Base-by-base conservation (phyloP, 805 yeast species). In the Grigorovia humatica region DNA sequence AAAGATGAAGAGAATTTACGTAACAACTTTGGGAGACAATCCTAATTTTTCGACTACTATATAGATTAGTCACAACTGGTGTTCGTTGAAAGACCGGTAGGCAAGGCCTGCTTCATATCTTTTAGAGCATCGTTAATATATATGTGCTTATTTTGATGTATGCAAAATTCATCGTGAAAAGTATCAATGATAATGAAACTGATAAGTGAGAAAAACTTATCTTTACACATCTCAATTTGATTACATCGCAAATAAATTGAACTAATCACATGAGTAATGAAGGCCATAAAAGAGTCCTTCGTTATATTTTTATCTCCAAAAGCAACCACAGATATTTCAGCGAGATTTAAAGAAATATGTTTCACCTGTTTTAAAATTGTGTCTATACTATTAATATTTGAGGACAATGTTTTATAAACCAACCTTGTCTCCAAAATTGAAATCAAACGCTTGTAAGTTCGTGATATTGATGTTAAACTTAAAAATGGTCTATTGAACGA, bases 51-150 rank as follows among this genome's bases (percentile, higher is more conserved):
- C 11, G 9, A 11, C 15, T 62, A 57, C 0, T 32, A 32, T 32
- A 32, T 32, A 32, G 15, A 11, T 32, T 32, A 32, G 38, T 53
- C 50, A 9, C 57, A 27, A 79, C 70, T 0, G 91, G 75, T 0
- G 89, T 66, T 17, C 87, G 71, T 27, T 90, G 61, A 59, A 90
- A 90, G 63, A 90, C 98, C 27, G 6, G 67, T 90, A 97, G 0
- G 88, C 95, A 19, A 87, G 27, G 27, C 27, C 27, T 23, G 27
- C 27, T 23, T 64, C 49, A 96, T 67, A 7, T 88, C 52, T 1
- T 32, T 32, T 9, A 32, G 38, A 11, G 15, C 38, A 11, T 32
- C 38, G 8, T 11, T 11, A 8, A 32, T 32, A 32, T 13, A 2
- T 13, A 11, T 32, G 38, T 32, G 38, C 38, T 32, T 32, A 32